These are phyloP conservation scores for Paecilomyces niveus DNA, from an alignment of 2,329 filamentous ascomycete species.

Conservation along the genomic window DNA sequence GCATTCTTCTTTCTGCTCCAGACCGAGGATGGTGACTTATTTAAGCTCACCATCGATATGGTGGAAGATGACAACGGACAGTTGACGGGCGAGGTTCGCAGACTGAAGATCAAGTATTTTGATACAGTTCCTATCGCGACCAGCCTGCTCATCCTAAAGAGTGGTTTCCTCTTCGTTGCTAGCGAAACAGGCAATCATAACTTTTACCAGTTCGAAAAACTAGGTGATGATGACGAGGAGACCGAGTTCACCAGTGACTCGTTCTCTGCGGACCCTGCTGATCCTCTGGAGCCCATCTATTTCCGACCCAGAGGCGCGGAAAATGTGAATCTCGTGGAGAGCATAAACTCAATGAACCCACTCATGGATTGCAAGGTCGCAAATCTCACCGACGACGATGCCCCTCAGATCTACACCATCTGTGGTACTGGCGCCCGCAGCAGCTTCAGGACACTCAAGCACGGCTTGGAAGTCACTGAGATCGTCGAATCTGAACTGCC, in stretches of 20 bases:
- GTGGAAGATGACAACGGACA: conserved; percentile 70
- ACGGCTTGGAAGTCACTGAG: conserved; percentile 87
- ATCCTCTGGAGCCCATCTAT: conserved; percentile 69
- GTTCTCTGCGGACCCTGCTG: conserved; percentile 67
- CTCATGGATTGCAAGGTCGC: conserved; percentile 85
- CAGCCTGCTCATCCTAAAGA: conserved; percentile 86
- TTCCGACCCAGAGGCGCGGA: conserved; percentile 74
- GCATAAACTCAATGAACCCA: conserved; percentile 82
- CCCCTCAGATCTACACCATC: conserved; percentile 90
- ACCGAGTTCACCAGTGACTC: conserved; percentile 76
- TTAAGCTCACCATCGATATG: conserved; percentile 94
- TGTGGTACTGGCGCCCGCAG: conserved; percentile 85
- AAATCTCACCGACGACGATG: conserved; percentile 85
- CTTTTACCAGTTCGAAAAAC: conserved; percentile 95
- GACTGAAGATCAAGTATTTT: conserved; percentile 93
- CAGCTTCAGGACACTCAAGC: conserved; percentile 83
- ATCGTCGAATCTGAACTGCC: conserved; percentile 92
- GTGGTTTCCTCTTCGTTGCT: conserved; percentile 87
- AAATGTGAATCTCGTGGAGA: conserved; percentile 79
- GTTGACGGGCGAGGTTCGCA: conserved; percentile 70
- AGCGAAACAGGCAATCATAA: conserved; percentile 89
- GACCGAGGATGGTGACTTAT: conserved; percentile 94
- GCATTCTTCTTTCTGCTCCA: conserved; percentile 97
- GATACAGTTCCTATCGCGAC: conserved; percentile 88
- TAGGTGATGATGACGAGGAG: conserved; percentile 92